Conservation (phyloP, 352 stramenopile species). For the Pythium diclinum region DNA sequence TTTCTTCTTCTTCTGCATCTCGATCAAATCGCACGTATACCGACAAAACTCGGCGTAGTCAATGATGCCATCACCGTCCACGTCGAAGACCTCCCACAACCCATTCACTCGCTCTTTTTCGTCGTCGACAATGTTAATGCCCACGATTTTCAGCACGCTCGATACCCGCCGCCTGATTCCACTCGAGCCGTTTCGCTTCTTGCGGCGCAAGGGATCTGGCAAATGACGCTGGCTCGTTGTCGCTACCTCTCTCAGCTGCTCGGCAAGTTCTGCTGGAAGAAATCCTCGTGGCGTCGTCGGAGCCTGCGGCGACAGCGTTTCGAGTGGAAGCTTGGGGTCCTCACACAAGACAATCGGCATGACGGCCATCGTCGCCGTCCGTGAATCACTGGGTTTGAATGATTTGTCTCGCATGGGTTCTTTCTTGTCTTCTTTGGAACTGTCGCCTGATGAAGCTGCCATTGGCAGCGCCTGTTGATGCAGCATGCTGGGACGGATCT, state of each 20-base stretch:
- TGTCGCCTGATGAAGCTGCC: neutral
- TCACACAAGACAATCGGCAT: neutral
- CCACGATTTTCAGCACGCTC: constrained; percentile 32
- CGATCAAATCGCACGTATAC: constrained; percentile 39
- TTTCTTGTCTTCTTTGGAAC: neutral
- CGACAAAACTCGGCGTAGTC: constrained; percentile 46
- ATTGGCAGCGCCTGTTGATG: neutral
- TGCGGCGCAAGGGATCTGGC: neutral
- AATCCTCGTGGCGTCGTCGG: constrained; percentile 2
- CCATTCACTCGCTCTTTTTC: constrained; percentile 35
- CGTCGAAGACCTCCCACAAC: constrained; percentile 41
- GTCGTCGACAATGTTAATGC: constrained; percentile 32
- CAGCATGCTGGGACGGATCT: constrained; percentile 11
- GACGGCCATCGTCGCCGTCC: neutral
- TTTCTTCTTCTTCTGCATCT: constrained; percentile 33
- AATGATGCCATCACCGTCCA: constrained; percentile 40
- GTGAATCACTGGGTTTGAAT: neutral
- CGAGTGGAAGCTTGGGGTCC: neutral
- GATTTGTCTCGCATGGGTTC: neutral
- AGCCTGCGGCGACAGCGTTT: neutral
- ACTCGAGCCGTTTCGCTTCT: neutral
- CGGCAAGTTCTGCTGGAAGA: constrained; percentile 3
- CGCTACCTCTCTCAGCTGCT: constrained; percentile 11
- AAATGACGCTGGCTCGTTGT: constrained; percentile 3
- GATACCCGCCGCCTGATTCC: constrained; percentile 28